A percentile compares a stretch with the other conserved stretches of the same genome.
Conservation (phyloP, 495 filamentous ascomycete genomes). For the Penicillium paradoxum region DNA sequence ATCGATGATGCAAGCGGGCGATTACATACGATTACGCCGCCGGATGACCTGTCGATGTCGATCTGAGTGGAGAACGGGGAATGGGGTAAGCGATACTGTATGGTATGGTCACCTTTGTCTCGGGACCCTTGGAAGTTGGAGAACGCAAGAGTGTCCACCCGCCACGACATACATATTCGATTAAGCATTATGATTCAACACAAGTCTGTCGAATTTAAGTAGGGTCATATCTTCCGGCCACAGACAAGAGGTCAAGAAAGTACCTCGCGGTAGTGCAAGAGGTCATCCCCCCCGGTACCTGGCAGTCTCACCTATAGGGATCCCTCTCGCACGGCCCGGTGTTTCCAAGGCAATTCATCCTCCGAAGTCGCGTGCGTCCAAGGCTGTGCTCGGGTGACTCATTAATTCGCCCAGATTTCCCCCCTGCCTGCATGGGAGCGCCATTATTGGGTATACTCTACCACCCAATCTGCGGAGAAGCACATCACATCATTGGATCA, state of each 20-base stretch:
- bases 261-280: background rate
- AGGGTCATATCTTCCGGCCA: background rate
- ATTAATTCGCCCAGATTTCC: background rate
- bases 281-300: conserved; percentile 21
- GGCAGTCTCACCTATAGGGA: conserved; percentile 12
- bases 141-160: too few relatives aligned
- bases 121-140: background rate
- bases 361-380: conserved; percentile 36
- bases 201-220: background rate
- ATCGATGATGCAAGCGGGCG: conserved; percentile 40
- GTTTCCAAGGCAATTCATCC: conserved; percentile 22
- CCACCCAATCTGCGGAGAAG: conserved; percentile 4
- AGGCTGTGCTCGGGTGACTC: conserved; percentile 15
- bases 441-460: conserved; percentile 7
- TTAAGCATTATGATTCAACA: too few relatives aligned
- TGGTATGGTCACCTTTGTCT: background rate
- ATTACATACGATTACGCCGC: conserved; percentile 26
- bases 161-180: too few relatives aligned
- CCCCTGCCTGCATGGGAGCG: conserved; percentile 1
- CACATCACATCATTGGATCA: conserved; percentile 5
- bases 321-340: conserved; percentile 11
- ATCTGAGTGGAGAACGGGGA: conserved; percentile 17
- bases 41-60: conserved; percentile 31
- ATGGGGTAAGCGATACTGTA: conserved; percentile 2
- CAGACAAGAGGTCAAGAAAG: background rate